A percentile compares a stretch with the other conserved stretches of the same genome.
phyloP scores from a whole-genome alignment of 345 rosid species.

The Populus ilicifolia region DNA sequence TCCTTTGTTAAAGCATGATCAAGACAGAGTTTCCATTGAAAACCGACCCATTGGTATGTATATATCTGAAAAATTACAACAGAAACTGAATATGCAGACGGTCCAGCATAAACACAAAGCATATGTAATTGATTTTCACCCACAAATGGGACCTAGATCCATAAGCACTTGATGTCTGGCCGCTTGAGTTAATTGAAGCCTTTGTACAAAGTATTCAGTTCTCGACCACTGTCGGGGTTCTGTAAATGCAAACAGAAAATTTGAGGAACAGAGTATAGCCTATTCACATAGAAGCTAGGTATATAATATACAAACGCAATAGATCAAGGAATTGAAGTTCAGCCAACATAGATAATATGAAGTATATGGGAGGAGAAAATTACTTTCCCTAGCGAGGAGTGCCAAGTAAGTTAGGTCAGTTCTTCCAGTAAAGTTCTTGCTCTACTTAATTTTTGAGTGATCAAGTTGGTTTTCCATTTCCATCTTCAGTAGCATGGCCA shows the following conservation, averaged over 20 bases:
- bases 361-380: background rate
- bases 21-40: too few relatives aligned
- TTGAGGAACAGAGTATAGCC: background rate
- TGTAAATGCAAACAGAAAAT: background rate
- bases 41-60: too few relatives aligned
- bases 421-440: background rate
- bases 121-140: background rate
- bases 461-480: constrained; percentile 28
- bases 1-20: too few relatives aligned
- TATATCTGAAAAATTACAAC: too few relatives aligned
- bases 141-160: too few relatives aligned
- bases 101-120: background rate
- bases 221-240: background rate
- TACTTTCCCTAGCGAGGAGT: background rate
- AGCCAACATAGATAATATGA: background rate
- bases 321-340: background rate
- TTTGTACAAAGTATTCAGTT: background rate
- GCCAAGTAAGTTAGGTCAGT: background rate
- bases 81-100: too few relatives aligned
- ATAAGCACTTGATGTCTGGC: background rate
- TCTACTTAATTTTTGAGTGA: background rate
- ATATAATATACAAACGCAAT: background rate
- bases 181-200: background rate
- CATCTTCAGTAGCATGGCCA: constrained; percentile 16
- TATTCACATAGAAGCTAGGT: background rate